Percentiles rank a stretch among this genome's conserved stretches.
These are phyloP conservation scores for Herpetomonas muscarum DNA, from an alignment of 208 protist species.

Conservation along the genomic window DNA sequence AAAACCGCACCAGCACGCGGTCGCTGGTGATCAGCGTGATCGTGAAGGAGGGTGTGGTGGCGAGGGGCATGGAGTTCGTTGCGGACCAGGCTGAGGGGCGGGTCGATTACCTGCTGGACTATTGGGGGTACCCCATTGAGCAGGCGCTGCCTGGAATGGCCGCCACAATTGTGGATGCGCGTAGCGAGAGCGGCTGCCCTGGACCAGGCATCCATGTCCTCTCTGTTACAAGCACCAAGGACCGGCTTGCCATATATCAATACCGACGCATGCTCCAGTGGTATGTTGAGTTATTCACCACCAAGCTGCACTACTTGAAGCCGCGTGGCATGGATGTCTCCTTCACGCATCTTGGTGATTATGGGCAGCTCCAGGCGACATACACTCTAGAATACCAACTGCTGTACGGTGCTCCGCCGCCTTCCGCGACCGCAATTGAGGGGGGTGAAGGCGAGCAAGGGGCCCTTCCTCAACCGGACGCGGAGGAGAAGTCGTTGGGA, in stretches of 20 bases:
- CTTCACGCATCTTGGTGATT: constrained; percentile 83
- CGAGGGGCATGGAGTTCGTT: constrained; percentile 76
- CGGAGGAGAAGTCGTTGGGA: neutral
- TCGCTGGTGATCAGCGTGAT: constrained; percentile 69
- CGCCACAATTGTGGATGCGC: constrained; percentile 78
- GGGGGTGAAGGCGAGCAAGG: neutral
- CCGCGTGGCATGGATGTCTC: constrained; percentile 73
- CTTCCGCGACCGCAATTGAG: neutral
- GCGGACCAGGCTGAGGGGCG: constrained; percentile 79
- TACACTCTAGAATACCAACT: constrained; percentile 71
- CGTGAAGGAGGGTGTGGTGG: constrained; percentile 76
- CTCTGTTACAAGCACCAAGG: constrained; percentile 39
- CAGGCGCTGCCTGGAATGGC: constrained; percentile 72
- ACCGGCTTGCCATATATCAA: constrained; percentile 49
- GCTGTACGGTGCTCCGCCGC: constrained; percentile 54
- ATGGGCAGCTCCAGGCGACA: constrained; percentile 68
- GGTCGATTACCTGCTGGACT: constrained; percentile 75
- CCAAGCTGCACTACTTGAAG: constrained; percentile 57
- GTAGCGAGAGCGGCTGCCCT: constrained; percentile 77
- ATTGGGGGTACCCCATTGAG: constrained; percentile 63
- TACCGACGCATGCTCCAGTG: constrained; percentile 82
- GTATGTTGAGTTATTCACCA: constrained; percentile 77
- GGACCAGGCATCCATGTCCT: constrained; percentile 74
- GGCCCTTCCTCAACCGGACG: neutral
- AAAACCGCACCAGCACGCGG: constrained; percentile 76